Evolutionary conservation across 768 basidiomycete species (phyloP).

Genomic region (Saitozyma podzolica): DNA sequence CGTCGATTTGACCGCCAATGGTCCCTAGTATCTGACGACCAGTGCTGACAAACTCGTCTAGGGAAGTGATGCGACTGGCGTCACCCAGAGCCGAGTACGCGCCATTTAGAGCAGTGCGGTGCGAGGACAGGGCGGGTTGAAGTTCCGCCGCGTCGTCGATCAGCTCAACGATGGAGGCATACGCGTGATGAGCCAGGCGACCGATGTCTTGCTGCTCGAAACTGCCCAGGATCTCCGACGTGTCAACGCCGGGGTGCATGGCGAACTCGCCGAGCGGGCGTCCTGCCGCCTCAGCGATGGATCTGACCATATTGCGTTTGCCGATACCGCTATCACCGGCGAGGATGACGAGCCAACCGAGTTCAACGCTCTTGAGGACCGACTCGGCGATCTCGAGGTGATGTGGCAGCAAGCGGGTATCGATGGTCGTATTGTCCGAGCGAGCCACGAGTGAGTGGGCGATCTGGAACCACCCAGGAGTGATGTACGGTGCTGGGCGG

Average conservation of each 20-base stretch:
- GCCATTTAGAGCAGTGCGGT: neutral
- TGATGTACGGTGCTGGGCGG: conserved; percentile 47
- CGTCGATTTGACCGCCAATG: neutral
- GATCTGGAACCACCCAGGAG: conserved; percentile 59
- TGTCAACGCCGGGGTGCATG: conserved; percentile 84
- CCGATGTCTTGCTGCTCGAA: conserved; percentile 81
- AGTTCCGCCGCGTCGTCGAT: conserved; percentile 1
- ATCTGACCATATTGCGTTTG: conserved; percentile 73
- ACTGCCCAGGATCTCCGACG: conserved; percentile 88
- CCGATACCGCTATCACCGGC: conserved; percentile 73
- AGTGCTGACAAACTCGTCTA: neutral
- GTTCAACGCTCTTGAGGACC: conserved; percentile 67
- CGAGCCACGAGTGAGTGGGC: conserved; percentile 61
- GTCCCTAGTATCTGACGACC: neutral
- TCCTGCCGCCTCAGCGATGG: conserved; percentile 71
- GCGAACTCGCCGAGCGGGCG: conserved; percentile 68
- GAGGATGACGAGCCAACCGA: conserved; percentile 86
- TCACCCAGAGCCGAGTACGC: neutral
- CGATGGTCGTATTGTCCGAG: conserved; percentile 49
- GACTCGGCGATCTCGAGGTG: conserved; percentile 72
- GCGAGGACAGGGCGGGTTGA: neutral
- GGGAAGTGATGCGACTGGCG: neutral
- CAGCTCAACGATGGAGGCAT: conserved; percentile 5
- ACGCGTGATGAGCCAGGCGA: conserved; percentile 3
- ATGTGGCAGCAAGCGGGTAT: conserved; percentile 59